Conservation (phyloP, 2,329 filamentous ascomycete genomes). For the Rhinocladiella similis region DNA sequence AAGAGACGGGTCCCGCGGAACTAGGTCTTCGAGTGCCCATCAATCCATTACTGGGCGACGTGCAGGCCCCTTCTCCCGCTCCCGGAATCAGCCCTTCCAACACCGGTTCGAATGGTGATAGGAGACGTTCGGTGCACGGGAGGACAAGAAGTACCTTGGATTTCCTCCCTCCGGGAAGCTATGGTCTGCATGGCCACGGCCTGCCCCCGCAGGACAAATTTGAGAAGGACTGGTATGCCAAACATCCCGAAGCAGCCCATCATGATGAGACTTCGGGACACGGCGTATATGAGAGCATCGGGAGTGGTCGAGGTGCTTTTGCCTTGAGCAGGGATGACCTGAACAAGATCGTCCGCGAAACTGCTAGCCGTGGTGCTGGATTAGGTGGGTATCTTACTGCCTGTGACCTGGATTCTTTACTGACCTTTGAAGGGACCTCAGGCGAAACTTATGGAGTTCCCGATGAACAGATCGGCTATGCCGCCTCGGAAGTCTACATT, state of each 20-base stretch:
- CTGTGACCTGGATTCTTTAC: slow-evolving; percentile 17
- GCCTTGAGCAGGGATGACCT: slow-evolving; percentile 86
- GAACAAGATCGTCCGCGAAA: slow-evolving; percentile 82
- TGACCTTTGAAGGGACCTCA: slow-evolving; percentile 58
- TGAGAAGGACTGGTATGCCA: slow-evolving; percentile 88
- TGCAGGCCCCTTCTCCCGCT: slow-evolving; percentile 87
- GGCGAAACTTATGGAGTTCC: slow-evolving; percentile 70
- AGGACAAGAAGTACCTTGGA: slow-evolving; percentile 73
- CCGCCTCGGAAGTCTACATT: slow-evolving; percentile 80
- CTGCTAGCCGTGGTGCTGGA: slow-evolving; percentile 52
- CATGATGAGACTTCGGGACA: slow-evolving; percentile 65
- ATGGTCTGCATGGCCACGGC: slow-evolving; percentile 88
- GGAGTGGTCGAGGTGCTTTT: slow-evolving; percentile 67
- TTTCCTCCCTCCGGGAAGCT: slow-evolving; percentile 81
- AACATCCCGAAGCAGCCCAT: slow-evolving; percentile 76
- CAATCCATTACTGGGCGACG: slow-evolving; percentile 88
- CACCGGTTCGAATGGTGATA: slow-evolving; percentile 34
- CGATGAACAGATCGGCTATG: slow-evolving; percentile 86
- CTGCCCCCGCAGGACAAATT: slow-evolving; percentile 74
- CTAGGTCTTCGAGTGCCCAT: slow-evolving; percentile 92
- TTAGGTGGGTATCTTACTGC: slow-evolving; percentile 49
- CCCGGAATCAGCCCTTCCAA: slow-evolving; percentile 45
- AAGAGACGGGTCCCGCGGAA: slow-evolving; percentile 85
- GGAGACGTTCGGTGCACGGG: slow-evolving; percentile 58
- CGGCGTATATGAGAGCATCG: slow-evolving; percentile 61